Evolutionary conservation across 306 rosid genomes (phyloP), one percentile per base, ranked within the genome.

Genomic region (Astragalus membranaceus): DNA sequence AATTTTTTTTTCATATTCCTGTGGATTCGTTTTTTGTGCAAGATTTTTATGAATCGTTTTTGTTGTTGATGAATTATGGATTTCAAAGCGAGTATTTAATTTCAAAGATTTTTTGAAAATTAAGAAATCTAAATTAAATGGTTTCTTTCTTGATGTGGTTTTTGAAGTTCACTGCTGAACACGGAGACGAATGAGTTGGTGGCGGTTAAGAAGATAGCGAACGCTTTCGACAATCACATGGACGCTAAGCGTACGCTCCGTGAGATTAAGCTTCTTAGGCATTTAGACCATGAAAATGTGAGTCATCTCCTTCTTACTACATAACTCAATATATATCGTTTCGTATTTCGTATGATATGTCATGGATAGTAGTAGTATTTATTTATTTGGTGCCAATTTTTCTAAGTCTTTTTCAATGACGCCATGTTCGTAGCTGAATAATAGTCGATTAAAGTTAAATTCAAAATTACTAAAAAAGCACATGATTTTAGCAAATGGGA

Each of bases 201-300:
- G 60, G 98, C 98, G 60, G 70, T 94, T 35, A 94, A 94, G 92
- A 94, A 94, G 79, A 94, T 94, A 23, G 95, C 97, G 23, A 94
- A 91, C 83, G 96, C 97, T 41, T 91, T 91, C 23, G 97, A 94
- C 56, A 91, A 84, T 75, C 95, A 85, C 79, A 94, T 89, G 99
- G 97, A 94, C 46, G 99, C 99, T 5, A 91, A 94, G 91, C 96
- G 99, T 23, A 94, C 97, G 46, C 97, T 94, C 23, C 89, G 99
- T 51, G 99, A 94, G 95, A 94, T 94, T 72, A 94, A 94, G 96
- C 95, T 94, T 78, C 99, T 94, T 35, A 86, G 87, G 16, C 97
- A 94, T 85, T 78, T 94, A 78, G 96, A 94, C 81, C 99, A 94
- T 60, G 99, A 91, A 85, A 94, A 94, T 60, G 99, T 94, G 76